phyloP scores from a whole-genome alignment of 2,329 filamentous ascomycete genomes.

The Periconia digitata region DNA sequence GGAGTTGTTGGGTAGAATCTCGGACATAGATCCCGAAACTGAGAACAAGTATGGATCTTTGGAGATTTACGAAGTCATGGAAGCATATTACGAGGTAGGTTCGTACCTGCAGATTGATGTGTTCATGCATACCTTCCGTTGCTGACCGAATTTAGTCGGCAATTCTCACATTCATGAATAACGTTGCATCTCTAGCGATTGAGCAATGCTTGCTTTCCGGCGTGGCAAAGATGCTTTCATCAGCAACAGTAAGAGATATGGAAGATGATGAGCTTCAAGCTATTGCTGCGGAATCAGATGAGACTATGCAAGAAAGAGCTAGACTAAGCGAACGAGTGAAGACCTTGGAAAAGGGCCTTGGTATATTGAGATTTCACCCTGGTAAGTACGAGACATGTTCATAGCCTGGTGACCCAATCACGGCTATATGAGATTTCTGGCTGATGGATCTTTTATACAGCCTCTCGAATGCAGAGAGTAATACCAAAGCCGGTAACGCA shows the following conservation, averaged over 20 bases:
- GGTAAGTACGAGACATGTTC: constrained; percentile 6
- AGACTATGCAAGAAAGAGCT: constrained; percentile 7
- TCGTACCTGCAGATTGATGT: constrained; percentile 4
- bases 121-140: constrained; percentile 5
- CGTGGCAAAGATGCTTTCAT: constrained; percentile 11
- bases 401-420: constrained; percentile 4
- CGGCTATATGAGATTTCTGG: constrained; percentile 1
- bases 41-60: constrained; percentile 6
- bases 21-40: constrained; percentile 5
- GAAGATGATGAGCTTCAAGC: constrained; percentile 8
- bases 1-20: constrained; percentile 4
- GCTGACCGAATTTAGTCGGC: constrained; percentile 6
- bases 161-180: constrained; percentile 13
- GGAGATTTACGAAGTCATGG: constrained; percentile 8
- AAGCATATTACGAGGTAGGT: constrained; percentile 15
- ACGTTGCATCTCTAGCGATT: constrained; percentile 12
- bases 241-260: constrained; percentile 10
- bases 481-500: constrained; percentile 4
- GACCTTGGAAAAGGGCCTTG: constrained; percentile 7
- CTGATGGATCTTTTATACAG: constrained; percentile 5
- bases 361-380: constrained; percentile 10
- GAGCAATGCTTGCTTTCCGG: constrained; percentile 13
- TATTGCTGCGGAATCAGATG: constrained; percentile 12
- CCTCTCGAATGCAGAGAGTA: constrained; percentile 5
- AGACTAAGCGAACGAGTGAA: constrained; percentile 7